These are phyloP conservation scores for Tremella mesenterica DNA, from an alignment of 768 basidiomycete genomes.

Conservation along the genomic window DNA sequence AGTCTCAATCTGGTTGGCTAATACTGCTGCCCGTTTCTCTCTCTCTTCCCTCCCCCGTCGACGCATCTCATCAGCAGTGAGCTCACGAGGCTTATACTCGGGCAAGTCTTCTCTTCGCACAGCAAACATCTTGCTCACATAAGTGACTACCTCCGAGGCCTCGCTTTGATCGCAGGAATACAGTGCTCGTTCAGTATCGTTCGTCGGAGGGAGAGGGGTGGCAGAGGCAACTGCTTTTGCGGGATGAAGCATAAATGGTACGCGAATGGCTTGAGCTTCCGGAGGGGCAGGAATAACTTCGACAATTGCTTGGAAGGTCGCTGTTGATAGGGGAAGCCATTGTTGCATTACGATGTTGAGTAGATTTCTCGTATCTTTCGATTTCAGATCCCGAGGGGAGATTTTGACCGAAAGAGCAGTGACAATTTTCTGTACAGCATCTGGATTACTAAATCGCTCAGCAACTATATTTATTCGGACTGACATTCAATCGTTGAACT, in stretches of 20 bases:
- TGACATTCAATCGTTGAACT: conserved; percentile 47
- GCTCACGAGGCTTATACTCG: conserved; percentile 65
- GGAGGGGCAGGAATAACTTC: conserved; percentile 88
- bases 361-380: conserved; percentile 78
- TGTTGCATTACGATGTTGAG: conserved; percentile 82
- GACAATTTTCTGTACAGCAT: conserved; percentile 82
- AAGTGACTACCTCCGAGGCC: conserved; percentile 63
- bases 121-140: conserved; percentile 98
- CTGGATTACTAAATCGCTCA: conserved; percentile 53
- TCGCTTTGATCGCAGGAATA: conserved; percentile 59
- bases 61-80: conserved; percentile 79
- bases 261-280: conserved; percentile 66
- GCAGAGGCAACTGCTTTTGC: conserved; percentile 41
- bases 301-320: conserved; percentile 81
- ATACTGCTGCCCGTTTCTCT: conserved; percentile 33
- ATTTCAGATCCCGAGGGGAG: conserved; percentile 74
- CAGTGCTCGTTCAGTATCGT: conserved; percentile 73
- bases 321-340: conserved; percentile 90
- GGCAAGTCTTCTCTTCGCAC: conserved; percentile 72
- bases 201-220: conserved; percentile 53
- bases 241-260: conserved; percentile 88
- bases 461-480: background rate
- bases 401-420: conserved; percentile 72
- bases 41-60: conserved; percentile 52
- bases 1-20: background rate